Percentiles rank a stretch among this genome's conserved stretches.
phyloP scores from a whole-genome alignment of 192 early-diverging fungal species.

The Helicostylum pulchrum region DNA sequence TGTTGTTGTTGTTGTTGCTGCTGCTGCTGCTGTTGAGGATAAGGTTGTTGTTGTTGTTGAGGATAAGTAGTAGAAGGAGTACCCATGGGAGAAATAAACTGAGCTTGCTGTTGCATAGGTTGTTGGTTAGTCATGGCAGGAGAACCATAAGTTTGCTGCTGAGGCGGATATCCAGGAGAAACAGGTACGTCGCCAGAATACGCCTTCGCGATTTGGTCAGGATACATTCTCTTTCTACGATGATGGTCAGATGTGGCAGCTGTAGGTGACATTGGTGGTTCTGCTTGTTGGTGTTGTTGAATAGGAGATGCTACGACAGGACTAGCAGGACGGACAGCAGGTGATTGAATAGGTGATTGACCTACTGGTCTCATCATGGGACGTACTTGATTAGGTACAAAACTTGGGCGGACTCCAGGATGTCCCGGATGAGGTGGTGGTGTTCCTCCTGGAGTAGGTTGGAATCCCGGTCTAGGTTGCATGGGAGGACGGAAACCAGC shows the following conservation, averaged over 20 bases:
- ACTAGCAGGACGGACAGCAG: not conserved
- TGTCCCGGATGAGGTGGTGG: constrained; percentile 8
- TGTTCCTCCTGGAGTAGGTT: constrained; percentile 1
- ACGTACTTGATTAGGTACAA: constrained; percentile 4
- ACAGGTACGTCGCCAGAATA: constrained; percentile 34
- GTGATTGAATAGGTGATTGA: constrained; percentile 11
- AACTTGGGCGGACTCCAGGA: constrained; percentile 3
- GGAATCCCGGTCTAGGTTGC: constrained; percentile 4
- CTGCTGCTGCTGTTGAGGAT: constrained; percentile 14
- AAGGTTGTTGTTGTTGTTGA: constrained; percentile 24
- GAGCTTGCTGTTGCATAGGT: constrained; percentile 17
- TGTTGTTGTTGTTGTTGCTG: constrained; percentile 12
- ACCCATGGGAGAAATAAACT: constrained; percentile 22
- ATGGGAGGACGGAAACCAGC: constrained; percentile 8
- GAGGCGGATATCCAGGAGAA: constrained; percentile 2
- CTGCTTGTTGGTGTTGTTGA: constrained; percentile 7
- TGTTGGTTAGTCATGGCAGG: not conserved
- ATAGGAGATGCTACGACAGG: constrained; percentile 2
- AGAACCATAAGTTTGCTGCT: not conserved
- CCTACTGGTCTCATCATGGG: constrained; percentile 19
- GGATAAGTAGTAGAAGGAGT: constrained; percentile 10
- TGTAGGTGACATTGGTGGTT: constrained; percentile 24
- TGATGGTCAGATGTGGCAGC: constrained; percentile 23
- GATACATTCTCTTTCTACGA: constrained; percentile 52
- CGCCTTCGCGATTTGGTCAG: constrained; percentile 42